Conservation (phyloP, 225 moss, liverwort and hornwort species). For the Physcomitrellopsis africana region DNA sequence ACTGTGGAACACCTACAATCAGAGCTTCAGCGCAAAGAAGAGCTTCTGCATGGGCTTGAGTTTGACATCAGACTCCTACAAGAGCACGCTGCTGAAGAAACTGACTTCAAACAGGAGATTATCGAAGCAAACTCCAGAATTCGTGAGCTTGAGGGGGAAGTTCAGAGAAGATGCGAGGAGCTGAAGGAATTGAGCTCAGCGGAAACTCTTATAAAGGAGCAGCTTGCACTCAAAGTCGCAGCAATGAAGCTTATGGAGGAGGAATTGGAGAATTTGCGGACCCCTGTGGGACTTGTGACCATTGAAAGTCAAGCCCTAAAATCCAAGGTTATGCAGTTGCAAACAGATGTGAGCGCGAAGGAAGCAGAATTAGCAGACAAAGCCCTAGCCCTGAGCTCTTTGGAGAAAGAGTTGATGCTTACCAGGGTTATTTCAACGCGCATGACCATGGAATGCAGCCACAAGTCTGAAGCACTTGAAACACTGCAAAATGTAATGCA, state of each 20-base stretch:
- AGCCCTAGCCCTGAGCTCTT: slow-evolving; percentile 18
- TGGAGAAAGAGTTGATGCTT: slow-evolving; percentile 39
- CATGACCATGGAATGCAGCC: slow-evolving; percentile 38
- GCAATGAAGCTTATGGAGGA: slow-evolving; percentile 36
- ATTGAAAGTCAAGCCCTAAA: slow-evolving; percentile 25
- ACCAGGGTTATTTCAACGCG: slow-evolving; percentile 34
- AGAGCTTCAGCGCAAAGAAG: slow-evolving; percentile 47
- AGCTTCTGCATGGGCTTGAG: slow-evolving; percentile 45
- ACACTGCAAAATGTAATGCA: slow-evolving; percentile 23
- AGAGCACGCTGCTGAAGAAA: slow-evolving; percentile 43
- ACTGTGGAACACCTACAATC: slow-evolving; percentile 34
- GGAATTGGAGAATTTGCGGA: slow-evolving; percentile 20
- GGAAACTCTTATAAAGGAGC: slow-evolving; percentile 22
- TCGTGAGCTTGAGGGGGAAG: slow-evolving; percentile 45
- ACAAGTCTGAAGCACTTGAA: slow-evolving; percentile 28
- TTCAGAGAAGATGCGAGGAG: slow-evolving; percentile 32
- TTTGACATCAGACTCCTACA: slow-evolving; percentile 49
- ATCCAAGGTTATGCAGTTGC: slow-evolving; percentile 21
- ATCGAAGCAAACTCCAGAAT: slow-evolving; percentile 37
- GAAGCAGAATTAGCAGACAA: slow-evolving; percentile 34
- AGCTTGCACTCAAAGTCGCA: slow-evolving; percentile 22
- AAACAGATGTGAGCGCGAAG: slow-evolving; percentile 14
- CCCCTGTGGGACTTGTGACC: background rate
- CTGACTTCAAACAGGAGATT: slow-evolving; percentile 47
- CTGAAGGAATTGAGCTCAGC: slow-evolving; percentile 32